Evolutionary conservation across 23 red algal genomes (phyloP).

Genomic region (Gracilariopsis chorda): DNA sequence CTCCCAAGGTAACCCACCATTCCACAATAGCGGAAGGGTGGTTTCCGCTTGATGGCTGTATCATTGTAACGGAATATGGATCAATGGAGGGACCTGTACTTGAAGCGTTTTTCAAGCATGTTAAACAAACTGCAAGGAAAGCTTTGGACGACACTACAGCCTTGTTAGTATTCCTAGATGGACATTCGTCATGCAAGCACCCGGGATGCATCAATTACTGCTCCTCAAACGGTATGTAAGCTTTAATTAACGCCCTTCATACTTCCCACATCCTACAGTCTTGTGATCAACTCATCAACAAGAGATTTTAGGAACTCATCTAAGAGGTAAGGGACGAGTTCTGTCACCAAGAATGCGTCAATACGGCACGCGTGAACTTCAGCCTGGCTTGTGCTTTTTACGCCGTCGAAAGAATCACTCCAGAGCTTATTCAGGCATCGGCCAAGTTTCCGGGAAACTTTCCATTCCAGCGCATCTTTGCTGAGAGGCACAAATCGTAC

Average conservation of each 20-base stretch:
- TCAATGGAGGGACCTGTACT: conserved; percentile 11
- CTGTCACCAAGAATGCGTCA: not conserved
- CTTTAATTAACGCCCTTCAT: not conserved
- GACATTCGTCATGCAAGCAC: conserved; percentile 1
- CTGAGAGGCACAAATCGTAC: not conserved
- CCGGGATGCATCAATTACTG: conserved; percentile 1
- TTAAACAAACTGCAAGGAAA: not conserved
- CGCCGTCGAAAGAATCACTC: not conserved
- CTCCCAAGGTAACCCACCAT: too few relatives aligned
- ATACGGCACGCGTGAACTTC: not conserved
- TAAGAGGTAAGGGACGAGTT: not conserved
- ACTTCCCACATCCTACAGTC: conserved; percentile 24
- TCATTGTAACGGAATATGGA: not conserved
- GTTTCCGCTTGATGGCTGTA: not conserved
- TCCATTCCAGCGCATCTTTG: not conserved
- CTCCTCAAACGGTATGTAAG: not conserved
- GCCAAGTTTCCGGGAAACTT: not conserved
- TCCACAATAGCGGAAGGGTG: not conserved
- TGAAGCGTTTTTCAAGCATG: not conserved
- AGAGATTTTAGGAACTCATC: conserved; percentile 3
- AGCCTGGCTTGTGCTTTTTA: not conserved
- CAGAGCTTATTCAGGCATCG: not conserved
- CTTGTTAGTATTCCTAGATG: conserved; percentile 14
- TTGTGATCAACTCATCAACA: conserved; percentile 27
- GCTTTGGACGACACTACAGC: not conserved